These are phyloP conservation scores for Monsonia emarginata DNA, from an alignment of 441 rosid species.

Conservation along the genomic window DNA sequence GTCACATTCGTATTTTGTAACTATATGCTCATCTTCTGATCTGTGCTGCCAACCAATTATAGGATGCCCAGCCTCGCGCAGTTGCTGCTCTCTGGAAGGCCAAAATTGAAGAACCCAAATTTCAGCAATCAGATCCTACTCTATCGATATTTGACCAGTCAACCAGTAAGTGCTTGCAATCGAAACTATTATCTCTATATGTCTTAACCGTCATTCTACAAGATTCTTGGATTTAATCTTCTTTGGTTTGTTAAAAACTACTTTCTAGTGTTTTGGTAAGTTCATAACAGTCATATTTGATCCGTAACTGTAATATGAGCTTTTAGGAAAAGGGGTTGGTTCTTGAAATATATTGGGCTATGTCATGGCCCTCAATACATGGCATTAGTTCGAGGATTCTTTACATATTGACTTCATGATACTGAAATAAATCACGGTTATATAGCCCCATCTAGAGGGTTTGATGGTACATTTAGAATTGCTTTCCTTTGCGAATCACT, in stretches of 20 bases:
- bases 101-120: constrained; percentile 46
- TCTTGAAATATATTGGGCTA: background rate
- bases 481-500: background rate
- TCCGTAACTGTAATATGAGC: background rate
- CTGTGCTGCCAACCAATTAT: constrained; percentile 19
- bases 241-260: background rate
- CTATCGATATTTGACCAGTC: constrained; percentile 33
- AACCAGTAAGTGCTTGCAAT: constrained; percentile 27
- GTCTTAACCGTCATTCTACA: background rate
- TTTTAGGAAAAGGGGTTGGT: background rate
- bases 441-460: too few relatives aligned
- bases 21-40: constrained; percentile 7
- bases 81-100: constrained; percentile 44
- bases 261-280: background rate
- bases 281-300: too few relatives aligned
- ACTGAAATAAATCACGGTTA: background rate
- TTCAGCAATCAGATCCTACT: constrained; percentile 31
- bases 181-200: background rate
- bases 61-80: constrained; percentile 48
- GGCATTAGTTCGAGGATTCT: background rate
- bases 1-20: background rate
- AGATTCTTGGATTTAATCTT: background rate
- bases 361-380: background rate
- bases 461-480: too few relatives aligned
- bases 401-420: background rate